Percentiles rank a stretch among this genome's conserved stretches.
Evolutionary conservation across 768 basidiomycete species (phyloP).

Genomic region (Lanmaoa rubissima): DNA sequence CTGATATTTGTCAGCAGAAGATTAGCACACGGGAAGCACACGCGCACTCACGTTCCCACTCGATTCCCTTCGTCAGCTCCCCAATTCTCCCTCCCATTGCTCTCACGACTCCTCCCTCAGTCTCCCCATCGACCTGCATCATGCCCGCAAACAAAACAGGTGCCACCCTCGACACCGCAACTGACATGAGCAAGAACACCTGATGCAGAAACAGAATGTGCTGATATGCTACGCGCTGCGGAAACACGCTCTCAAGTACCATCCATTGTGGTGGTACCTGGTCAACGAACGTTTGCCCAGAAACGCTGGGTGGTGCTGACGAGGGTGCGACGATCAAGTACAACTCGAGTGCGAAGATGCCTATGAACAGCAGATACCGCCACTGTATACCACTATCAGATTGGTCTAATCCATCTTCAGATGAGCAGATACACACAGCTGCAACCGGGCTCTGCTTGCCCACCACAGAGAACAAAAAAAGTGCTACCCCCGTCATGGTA

Average conservation of each 20-base stretch:
- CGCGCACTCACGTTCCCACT: conserved; percentile 50
- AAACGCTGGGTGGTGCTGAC: conserved; percentile 1
- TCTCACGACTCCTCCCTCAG: conserved; percentile 24
- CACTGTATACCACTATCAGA: conserved; percentile 48
- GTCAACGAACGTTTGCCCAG: conserved; percentile 27
- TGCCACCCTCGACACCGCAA: conserved; percentile 68
- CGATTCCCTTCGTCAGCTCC: conserved; percentile 42
- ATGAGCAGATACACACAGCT: conserved; percentile 51
- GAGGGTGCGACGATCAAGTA: conserved; percentile 56
- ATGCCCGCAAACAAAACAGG: conserved; percentile 58
- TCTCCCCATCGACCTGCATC: conserved; percentile 28
- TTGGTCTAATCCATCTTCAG: conserved; percentile 3
- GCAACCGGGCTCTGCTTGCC: conserved; percentile 58
- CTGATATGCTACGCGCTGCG: conserved; percentile 67
- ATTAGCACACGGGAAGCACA: too few species aligned
- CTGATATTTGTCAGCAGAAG: conserved; percentile 28
- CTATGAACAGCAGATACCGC: conserved; percentile 74
- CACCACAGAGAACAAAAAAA: conserved; percentile 64
- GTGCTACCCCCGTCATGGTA: conserved; percentile 51
- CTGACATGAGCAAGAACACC: conserved; percentile 68
- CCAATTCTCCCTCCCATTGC: conserved; percentile 46
- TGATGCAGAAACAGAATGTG: conserved; percentile 78
- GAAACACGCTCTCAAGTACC: conserved; percentile 49
- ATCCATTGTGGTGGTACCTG: conserved; percentile 12
- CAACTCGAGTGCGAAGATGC: conserved; percentile 60